Conservation (phyloP, 2,329 filamentous ascomycete genomes). For the Colletotrichum chrysophilum region DNA sequence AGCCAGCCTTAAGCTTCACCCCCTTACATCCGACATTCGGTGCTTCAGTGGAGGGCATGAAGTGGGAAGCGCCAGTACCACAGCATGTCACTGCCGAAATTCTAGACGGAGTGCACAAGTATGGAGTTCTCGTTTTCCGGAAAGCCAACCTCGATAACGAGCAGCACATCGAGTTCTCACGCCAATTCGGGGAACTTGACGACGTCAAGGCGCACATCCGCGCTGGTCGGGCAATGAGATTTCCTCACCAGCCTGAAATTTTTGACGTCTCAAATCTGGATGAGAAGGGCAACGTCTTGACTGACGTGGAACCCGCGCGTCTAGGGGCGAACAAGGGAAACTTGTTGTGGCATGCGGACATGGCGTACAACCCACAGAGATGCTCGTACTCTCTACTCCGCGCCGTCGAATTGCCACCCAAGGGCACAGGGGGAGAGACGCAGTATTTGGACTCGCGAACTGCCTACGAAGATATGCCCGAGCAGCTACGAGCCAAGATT, state of each 20-base stretch:
- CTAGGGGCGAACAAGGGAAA: neutral
- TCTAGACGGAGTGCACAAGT: neutral
- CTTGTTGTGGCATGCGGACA: neutral
- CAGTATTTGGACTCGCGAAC: neutral
- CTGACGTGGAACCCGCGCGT: neutral
- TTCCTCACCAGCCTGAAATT: neutral
- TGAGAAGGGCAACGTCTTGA: neutral
- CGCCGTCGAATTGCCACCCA: neutral
- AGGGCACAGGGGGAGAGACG: neutral
- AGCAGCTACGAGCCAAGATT: neutral
- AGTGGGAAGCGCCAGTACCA: neutral
- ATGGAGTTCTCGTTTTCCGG: neutral
- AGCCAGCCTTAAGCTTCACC: neutral
- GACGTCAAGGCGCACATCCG: neutral
- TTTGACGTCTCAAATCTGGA: neutral
- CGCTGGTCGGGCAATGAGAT: neutral
- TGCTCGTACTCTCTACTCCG: neutral
- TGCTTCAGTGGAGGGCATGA: neutral
- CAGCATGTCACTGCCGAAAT: neutral
- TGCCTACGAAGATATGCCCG: neutral
- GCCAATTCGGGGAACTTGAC: neutral
- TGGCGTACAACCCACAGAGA: neutral
- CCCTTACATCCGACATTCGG: neutral
- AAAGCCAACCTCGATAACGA: neutral
- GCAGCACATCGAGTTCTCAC: neutral